Evolutionary conservation across 768 basidiomycete species (phyloP).

Genomic region (Naganishia friedmannii): DNA sequence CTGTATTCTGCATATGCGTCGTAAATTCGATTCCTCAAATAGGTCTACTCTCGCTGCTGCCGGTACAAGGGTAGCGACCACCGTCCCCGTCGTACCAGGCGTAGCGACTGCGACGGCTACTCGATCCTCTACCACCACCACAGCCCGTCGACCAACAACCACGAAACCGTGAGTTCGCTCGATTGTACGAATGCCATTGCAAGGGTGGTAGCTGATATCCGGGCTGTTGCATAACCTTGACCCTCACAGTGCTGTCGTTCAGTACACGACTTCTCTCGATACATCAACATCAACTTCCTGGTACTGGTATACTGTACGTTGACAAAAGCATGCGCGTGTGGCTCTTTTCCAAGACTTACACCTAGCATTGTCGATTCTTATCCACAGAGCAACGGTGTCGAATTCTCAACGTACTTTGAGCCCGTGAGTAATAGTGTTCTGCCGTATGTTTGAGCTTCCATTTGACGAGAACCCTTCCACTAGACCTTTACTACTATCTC

Average conservation of each 20-base stretch:
- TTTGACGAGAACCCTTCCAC: not conserved
- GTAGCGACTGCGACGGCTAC: not conserved
- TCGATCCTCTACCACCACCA: not conserved
- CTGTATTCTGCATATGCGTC: not conserved
- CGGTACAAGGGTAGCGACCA: not conserved
- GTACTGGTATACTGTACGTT: constrained; percentile 24
- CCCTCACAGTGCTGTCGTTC: constrained; percentile 8
- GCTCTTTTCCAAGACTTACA: no score
- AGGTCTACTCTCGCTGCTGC: not conserved
- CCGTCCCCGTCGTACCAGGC: constrained; percentile 2
- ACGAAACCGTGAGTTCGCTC: not conserved
- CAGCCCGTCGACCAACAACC: constrained; percentile 2
- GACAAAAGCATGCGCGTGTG: not conserved
- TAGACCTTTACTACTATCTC: constrained; percentile 21
- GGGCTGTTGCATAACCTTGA: not conserved
- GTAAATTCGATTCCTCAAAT: not conserved
- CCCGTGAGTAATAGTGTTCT: not conserved
- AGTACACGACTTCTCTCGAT: not conserved
- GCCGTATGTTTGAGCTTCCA: not conserved
- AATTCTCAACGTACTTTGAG: constrained; percentile 9
- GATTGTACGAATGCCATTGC: not conserved
- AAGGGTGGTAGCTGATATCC: not conserved
- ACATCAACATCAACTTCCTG: constrained; percentile 9
- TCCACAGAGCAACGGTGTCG: constrained; percentile 17
- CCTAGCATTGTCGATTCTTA: not conserved